These are phyloP conservation scores for Cyclocybe cylindracea DNA, from an alignment of 768 basidiomycete species.

Conservation along the genomic window DNA sequence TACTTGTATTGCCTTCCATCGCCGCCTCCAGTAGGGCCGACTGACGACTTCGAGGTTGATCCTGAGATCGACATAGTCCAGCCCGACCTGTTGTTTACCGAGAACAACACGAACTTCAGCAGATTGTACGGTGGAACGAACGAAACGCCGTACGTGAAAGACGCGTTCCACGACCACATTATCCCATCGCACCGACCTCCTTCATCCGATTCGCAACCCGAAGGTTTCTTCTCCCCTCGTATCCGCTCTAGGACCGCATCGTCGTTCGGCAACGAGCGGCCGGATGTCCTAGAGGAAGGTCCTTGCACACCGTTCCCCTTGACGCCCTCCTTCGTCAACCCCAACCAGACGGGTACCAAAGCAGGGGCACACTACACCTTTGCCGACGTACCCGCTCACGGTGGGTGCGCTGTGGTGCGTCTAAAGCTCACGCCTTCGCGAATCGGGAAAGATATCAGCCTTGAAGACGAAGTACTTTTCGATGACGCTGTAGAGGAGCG, in stretches of 20 bases:
- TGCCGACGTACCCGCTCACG: conserved; percentile 80
- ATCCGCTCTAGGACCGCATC: conserved; percentile 54
- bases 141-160: conserved; percentile 83
- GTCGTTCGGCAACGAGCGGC: conserved; percentile 35
- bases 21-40: conserved; percentile 83
- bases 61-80: conserved; percentile 69
- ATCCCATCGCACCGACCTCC: conserved; percentile 80
- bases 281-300: conserved; percentile 49
- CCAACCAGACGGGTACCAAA: conserved; percentile 87
- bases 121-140: conserved; percentile 91
- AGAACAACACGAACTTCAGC: conserved; percentile 95
- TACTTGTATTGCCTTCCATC: conserved; percentile 89
- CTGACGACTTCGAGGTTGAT: conserved; percentile 62
- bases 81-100: conserved; percentile 90
- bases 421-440: conserved; percentile 85
- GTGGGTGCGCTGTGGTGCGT: conserved; percentile 94
- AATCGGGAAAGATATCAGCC: conserved; percentile 71
- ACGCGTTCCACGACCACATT: conserved; percentile 98
- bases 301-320: conserved; percentile 62
- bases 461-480: conserved; percentile 87
- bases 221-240: conserved; percentile 46
- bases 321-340: conserved; percentile 72
- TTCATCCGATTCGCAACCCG: conserved; percentile 41
- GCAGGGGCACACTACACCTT: conserved; percentile 92
- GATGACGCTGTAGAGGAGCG: conserved; percentile 90